Evolutionary conservation across 306 rosid species (phyloP).

Genomic region (Cicer judaicum): DNA sequence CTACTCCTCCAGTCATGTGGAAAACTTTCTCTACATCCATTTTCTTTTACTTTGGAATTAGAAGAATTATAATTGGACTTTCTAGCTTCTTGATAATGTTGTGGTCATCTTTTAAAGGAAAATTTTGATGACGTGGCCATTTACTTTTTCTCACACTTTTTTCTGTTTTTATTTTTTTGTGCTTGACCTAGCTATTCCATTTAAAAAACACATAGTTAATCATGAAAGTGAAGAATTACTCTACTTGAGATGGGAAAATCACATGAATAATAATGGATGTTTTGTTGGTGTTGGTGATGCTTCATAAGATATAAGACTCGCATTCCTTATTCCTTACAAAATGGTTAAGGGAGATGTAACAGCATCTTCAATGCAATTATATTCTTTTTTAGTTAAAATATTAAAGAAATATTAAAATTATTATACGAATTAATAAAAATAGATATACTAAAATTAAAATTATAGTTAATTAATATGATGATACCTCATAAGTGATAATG

Average conservation of each 20-base stretch:
- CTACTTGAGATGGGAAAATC: slow-evolving; percentile 35
- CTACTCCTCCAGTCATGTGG: slow-evolving; percentile 89
- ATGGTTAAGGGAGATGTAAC: too few species aligned
- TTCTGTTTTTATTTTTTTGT: neutral
- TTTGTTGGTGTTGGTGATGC: slow-evolving; percentile 20
- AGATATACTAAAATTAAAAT: too few species aligned
- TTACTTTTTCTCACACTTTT: neutral
- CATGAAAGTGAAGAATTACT: slow-evolving; percentile 42
- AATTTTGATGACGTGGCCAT: slow-evolving; percentile 42
- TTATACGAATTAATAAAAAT: too few species aligned
- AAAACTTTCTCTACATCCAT: slow-evolving; percentile 85
- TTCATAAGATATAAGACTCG: neutral
- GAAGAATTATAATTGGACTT: slow-evolving; percentile 11
- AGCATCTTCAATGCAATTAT: too few species aligned
- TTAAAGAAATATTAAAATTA: too few species aligned
- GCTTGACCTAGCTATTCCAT: neutral
- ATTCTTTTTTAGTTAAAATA: too few species aligned
- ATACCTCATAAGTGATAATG: too few species aligned
- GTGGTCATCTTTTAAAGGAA: slow-evolving; percentile 52
- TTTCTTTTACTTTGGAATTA: slow-evolving; percentile 1
- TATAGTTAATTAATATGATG: too few species aligned
- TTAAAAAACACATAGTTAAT: slow-evolving; percentile 29
- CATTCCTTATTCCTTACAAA: too few species aligned
- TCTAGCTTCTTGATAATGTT: slow-evolving; percentile 47
- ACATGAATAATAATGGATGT: slow-evolving; percentile 37